Evolutionary conservation across 257 asterid genomes (phyloP).

Genomic region (Coffea eugenioides): DNA sequence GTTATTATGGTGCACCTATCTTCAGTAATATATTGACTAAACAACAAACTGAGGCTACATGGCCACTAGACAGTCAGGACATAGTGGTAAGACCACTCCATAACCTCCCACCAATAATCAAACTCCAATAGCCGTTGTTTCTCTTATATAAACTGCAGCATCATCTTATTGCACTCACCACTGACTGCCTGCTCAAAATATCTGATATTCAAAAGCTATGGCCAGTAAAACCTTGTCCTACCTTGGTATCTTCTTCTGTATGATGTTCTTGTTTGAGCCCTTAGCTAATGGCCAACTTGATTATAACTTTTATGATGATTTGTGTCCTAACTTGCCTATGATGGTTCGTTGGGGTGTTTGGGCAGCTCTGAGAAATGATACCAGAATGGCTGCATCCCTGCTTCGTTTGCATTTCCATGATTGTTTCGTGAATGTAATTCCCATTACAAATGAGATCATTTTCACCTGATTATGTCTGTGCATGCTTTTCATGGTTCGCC

Average conservation of each 20-base stretch:
- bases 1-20: constrained; percentile 17
- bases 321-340: constrained; percentile 51
- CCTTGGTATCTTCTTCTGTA: constrained; percentile 16
- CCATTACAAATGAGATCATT: not conserved
- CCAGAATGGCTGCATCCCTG: constrained; percentile 71
- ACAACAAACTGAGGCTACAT: constrained; percentile 12
- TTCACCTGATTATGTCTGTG: not conserved
- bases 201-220: constrained; percentile 28
- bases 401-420: constrained; percentile 76
- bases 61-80: constrained; percentile 36
- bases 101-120: constrained; percentile 32
- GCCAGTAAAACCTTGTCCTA: constrained; percentile 17
- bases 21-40: constrained; percentile 14
- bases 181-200: not conserved
- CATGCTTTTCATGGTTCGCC: not conserved
- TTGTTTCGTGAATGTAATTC: constrained; percentile 60
- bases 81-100: constrained; percentile 63
- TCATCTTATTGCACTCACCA: constrained; percentile 7
- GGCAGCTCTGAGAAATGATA: constrained; percentile 52
- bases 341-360: constrained; percentile 55
- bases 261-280: constrained; percentile 14
- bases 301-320: constrained; percentile 47
- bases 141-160: constrained; percentile 44
- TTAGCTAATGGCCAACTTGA: constrained; percentile 26
- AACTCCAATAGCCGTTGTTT: not conserved